These are phyloP conservation scores for Tuctoria greenei DNA, from an alignment of 176 grass and related monocot genomes.

Conservation along the genomic window DNA sequence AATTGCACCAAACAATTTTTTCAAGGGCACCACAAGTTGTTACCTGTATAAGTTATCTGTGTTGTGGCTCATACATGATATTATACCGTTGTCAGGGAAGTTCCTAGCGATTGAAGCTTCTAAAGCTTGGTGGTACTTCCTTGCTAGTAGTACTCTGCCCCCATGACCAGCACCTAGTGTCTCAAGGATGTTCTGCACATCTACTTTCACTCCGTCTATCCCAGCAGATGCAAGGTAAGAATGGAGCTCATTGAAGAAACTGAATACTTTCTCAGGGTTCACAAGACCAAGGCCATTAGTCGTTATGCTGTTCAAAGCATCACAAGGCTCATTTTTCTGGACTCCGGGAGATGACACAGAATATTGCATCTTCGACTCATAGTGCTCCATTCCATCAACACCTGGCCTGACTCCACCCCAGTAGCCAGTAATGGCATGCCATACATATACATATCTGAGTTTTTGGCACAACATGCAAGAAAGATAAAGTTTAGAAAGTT, in stretches of 20 bases:
- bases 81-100: conserved; percentile 71
- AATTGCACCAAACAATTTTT: neutral
- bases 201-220: conserved; percentile 84
- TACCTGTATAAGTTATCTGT: conserved; percentile 85
- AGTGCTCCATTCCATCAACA: conserved; percentile 55
- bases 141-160: conserved; percentile 64
- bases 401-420: conserved; percentile 79
- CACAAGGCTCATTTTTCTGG: conserved; percentile 56
- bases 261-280: conserved; percentile 66
- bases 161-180: conserved; percentile 71
- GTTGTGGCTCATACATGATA: conserved; percentile 95
- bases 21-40: neutral
- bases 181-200: conserved; percentile 87
- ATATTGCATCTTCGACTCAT: conserved; percentile 67
- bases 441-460: conserved; percentile 73
- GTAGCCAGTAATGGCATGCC: conserved; percentile 87
- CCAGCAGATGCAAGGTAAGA: conserved; percentile 70
- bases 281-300: conserved; percentile 75
- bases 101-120: conserved; percentile 72
- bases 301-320: conserved; percentile 54
- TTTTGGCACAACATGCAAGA: neutral
- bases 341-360: conserved; percentile 63
- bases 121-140: conserved; percentile 82
- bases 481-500: conserved; percentile 5
- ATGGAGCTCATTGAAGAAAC: conserved; percentile 82